A percentile compares a stretch with the other conserved stretches of the same genome.
Conservation (phyloP, 352 stramenopile species). For the Phytophthora sp. region DNA sequence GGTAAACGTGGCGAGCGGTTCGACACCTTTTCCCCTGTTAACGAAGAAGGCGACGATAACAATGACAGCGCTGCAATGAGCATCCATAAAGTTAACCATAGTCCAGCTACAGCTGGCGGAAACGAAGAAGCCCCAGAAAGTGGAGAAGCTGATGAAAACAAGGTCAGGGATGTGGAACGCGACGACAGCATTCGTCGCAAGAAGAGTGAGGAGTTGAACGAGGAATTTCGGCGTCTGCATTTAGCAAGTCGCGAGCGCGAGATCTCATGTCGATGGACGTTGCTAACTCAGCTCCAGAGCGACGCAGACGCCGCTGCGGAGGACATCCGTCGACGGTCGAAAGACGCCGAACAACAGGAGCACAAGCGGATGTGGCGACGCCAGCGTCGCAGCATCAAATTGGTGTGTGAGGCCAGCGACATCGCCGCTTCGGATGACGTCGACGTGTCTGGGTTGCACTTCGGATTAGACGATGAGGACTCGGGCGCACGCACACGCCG, state of each 20-base stretch:
- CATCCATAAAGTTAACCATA: conserved; percentile 5
- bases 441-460: not conserved
- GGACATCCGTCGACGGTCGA: not conserved
- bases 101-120: not conserved
- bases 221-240: conserved; percentile 26
- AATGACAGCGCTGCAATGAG: not conserved
- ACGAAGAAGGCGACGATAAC: conserved; percentile 20
- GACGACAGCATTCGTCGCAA: not conserved
- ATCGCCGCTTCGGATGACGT: not conserved
- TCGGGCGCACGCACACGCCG: not conserved
- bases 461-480: conserved; percentile 1
- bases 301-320: conserved; percentile 13
- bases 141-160: not conserved
- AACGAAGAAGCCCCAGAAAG: too few relatives aligned
- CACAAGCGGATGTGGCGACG: not conserved
- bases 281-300: conserved; percentile 22
- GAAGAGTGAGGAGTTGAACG: conserved; percentile 18
- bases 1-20: not conserved
- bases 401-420: not conserved
- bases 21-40: conserved; percentile 13
- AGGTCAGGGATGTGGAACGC: not conserved
- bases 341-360: not conserved
- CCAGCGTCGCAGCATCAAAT: conserved; percentile 1
- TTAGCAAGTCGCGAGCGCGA: conserved; percentile 24
- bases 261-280: not conserved